Percentiles rank a stretch among this genome's conserved stretches.
Evolutionary conservation across 345 rosid genomes (phyloP).

Genomic region (Durio zibethinus): DNA sequence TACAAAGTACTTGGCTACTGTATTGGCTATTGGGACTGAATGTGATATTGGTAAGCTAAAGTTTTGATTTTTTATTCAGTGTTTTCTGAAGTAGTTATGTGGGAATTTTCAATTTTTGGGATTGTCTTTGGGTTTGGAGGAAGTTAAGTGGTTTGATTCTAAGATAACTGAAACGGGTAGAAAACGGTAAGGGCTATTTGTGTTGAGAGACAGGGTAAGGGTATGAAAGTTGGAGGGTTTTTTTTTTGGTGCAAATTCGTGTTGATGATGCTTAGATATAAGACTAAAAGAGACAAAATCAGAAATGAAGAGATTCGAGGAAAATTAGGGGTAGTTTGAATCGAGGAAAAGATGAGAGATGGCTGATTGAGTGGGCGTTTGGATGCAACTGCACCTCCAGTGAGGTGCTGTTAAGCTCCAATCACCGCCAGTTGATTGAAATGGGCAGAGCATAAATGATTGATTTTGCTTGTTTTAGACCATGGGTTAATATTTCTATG

Average conservation of each 20-base stretch:
- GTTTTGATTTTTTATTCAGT: background rate
- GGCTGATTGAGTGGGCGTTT: too few relatives aligned
- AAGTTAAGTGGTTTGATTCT: background rate
- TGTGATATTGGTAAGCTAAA: conserved; percentile 73
- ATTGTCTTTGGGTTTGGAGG: background rate
- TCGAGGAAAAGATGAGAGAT: too few relatives aligned
- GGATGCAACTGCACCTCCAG: too few relatives aligned
- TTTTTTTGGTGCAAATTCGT: background rate
- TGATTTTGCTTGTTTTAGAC: background rate
- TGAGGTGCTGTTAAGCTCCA: too few relatives aligned
- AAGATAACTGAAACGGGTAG: background rate
- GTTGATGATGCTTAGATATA: background rate
- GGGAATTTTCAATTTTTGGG: background rate
- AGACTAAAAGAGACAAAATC: too few relatives aligned
- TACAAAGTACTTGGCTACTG: conserved; percentile 82
- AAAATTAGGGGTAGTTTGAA: too few relatives aligned
- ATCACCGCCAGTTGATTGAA: too few relatives aligned
- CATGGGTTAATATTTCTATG: background rate
- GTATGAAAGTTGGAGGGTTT: background rate
- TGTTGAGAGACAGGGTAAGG: background rate
- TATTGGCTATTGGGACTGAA: conserved; percentile 84
- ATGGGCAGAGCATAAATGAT: too few relatives aligned
- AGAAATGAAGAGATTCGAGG: too few relatives aligned
- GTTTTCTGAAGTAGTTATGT: background rate
- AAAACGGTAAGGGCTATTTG: background rate